Percentiles rank a stretch among this genome's conserved stretches.
phyloP scores from a whole-genome alignment of 2,329 filamentous ascomycete genomes.

The Epichloe elymi region DNA sequence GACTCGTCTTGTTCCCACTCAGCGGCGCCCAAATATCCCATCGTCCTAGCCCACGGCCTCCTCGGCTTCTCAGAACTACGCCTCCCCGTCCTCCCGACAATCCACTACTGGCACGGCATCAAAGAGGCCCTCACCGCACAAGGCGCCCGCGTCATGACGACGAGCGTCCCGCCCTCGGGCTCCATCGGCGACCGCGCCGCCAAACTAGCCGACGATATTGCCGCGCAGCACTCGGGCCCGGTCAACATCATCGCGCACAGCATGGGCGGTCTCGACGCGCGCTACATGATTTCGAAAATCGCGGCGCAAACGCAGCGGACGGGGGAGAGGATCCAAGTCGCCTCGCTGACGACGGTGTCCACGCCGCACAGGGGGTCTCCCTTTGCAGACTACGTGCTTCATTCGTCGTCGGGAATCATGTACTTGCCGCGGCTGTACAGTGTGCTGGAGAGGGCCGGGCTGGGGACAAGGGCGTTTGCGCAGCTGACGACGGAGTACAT shows the following conservation, averaged over 20 bases:
- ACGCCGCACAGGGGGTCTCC: slow-evolving; percentile 42
- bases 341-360: slow-evolving; percentile 40
- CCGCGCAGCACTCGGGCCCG: slow-evolving; percentile 10
- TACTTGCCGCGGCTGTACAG: slow-evolving; percentile 42
- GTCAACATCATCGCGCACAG: slow-evolving; percentile 68
- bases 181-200: slow-evolving; percentile 48
- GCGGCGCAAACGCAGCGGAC: neutral
- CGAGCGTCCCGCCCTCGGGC: slow-evolving; percentile 47
- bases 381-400: slow-evolving; percentile 41
- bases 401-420: slow-evolving; percentile 23
- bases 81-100: slow-evolving; percentile 37
- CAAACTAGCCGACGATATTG: slow-evolving; percentile 41
- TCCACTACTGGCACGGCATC: slow-evolving; percentile 55
- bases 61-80: slow-evolving; percentile 49
- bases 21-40: slow-evolving; percentile 46
- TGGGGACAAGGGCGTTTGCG: slow-evolving; percentile 46
- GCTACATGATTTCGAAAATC: slow-evolving; percentile 47
- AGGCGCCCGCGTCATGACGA: slow-evolving; percentile 42
- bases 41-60: slow-evolving; percentile 53
- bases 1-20: neutral
- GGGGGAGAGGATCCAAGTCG: slow-evolving; percentile 20
- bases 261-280: slow-evolving; percentile 52
- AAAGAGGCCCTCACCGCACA: slow-evolving; percentile 40
- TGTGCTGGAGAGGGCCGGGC: slow-evolving; percentile 34
- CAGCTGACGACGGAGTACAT: slow-evolving; percentile 49